Evolutionary conservation across 495 filamentous ascomycete species (phyloP), one percentile per base, ranked within the genome.

Genomic region (Xeromyces bisporus): DNA sequence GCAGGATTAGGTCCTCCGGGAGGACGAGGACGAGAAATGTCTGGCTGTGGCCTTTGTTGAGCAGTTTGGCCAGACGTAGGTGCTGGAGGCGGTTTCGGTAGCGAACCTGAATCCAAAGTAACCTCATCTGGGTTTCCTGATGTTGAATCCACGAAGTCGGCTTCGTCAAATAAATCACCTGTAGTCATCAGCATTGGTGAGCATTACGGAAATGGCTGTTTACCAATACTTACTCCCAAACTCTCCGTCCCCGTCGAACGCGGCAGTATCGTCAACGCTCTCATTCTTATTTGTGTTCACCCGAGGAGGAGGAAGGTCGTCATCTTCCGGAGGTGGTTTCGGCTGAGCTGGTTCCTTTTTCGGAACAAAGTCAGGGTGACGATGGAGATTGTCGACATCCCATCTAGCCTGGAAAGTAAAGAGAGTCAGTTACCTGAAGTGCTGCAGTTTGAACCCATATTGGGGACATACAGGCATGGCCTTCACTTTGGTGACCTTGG

Each of bases 401-500:
- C 80, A 86, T 53, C 66, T 81, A 8, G 66, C 59, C 46, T 78
- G 52, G 3, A 34, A n/a, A 26, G 20, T 10, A 18, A 18, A 6
- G n/a, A 29, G 28, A 6, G 9, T 6, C 16, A 21, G 16, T 7
- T 7, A 31, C 3, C 29, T 2, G 12, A 15, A 20, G n/a, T n/a
- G n/a, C n/a, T n/a, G n/a, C n/a, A n/a, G n/a, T n/a, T n/a, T n/a
- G n/a, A 17, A 4, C 6, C 17, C 9, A 16, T 15, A 15, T 17
- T 3, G 15, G 5, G 7, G 9, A 46, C 62, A 36, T 59, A 69
- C 66, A 10, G 72, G 70, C 20, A 52, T 56, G 15, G 68, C 64
- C 57, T 83, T 93, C 29, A 96, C 55, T 55, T 80, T 91, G 3
- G 73, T 76, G 7, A 94, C 77, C 48, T 81, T 82, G 21, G 67